Conservation (phyloP, 441 rosid genomes). For the Viola pubescens region DNA sequence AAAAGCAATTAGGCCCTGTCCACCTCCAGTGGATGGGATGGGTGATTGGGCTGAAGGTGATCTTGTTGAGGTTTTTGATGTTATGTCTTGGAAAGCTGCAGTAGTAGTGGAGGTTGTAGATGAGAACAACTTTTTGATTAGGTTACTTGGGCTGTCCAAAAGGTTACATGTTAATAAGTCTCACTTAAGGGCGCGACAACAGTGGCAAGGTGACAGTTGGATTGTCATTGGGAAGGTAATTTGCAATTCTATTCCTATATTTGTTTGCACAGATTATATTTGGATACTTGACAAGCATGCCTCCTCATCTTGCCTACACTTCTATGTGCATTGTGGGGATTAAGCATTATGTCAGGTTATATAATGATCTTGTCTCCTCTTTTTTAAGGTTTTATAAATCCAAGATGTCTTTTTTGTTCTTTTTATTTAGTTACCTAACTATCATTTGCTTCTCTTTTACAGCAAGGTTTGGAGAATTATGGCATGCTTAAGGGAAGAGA, state of each 20-base stretch:
- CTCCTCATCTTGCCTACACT: too few species aligned
- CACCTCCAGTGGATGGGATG: slow-evolving; percentile 27
- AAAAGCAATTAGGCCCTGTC: slow-evolving; percentile 43
- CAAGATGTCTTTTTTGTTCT: not conserved
- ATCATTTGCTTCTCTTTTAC: slow-evolving; percentile 1
- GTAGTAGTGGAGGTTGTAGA: slow-evolving; percentile 20
- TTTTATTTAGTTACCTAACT: not conserved
- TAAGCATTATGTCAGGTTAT: too few species aligned
- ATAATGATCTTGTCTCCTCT: not conserved
- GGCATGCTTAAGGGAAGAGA: not conserved
- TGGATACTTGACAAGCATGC: too few species aligned
- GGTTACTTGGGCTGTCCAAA: slow-evolving; percentile 25
- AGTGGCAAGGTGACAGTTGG: slow-evolving; percentile 42
- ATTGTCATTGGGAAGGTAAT: slow-evolving; percentile 35
- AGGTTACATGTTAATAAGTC: slow-evolving; percentile 23
- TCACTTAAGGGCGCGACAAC: slow-evolving; percentile 33
- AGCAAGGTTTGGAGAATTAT: slow-evolving; percentile 15
- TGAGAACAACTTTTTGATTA: slow-evolving; percentile 19
- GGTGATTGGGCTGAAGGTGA: slow-evolving; percentile 34
- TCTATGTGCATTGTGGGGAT: too few species aligned
- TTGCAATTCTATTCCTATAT: not conserved
- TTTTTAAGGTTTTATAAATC: not conserved
- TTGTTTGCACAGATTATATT: not conserved
- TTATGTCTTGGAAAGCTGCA: slow-evolving; percentile 37
- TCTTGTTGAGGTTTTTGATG: slow-evolving; percentile 41